These are phyloP conservation scores for Hemisphaericaspora xylanilytica DNA, from an alignment of 1,139 yeast genomes.

Conservation along the genomic window DNA sequence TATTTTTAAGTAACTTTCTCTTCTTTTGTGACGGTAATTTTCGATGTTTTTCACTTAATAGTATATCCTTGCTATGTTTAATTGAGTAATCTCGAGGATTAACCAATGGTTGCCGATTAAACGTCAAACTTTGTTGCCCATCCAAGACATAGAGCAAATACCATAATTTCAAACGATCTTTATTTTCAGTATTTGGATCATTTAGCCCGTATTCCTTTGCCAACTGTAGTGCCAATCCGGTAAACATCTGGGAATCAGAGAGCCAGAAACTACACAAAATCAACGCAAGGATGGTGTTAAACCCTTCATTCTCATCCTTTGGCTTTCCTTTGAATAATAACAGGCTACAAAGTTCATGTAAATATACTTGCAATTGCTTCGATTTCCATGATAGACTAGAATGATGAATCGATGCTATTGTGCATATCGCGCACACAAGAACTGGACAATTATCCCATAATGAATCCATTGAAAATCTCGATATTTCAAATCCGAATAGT, in stretches of 20 bases:
- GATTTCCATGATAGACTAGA: constrained; percentile 41
- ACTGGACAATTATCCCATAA: constrained; percentile 61
- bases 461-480: constrained; percentile 46
- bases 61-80: constrained; percentile 36
- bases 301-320: constrained; percentile 47
- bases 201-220: constrained; percentile 57
- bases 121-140: constrained; percentile 67
- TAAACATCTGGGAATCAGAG: constrained; percentile 61
- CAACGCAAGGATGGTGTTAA: constrained; percentile 60
- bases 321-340: constrained; percentile 44
- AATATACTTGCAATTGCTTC: constrained; percentile 36
- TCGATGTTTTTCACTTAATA: constrained; percentile 16
- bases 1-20: constrained; percentile 2
- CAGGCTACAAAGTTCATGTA: constrained; percentile 47
- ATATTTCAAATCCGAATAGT: constrained; percentile 62
- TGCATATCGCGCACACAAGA: constrained; percentile 58
- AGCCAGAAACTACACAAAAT: constrained; percentile 71
- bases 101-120: constrained; percentile 56
- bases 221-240: constrained; percentile 64
- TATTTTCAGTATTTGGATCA: constrained; percentile 29
- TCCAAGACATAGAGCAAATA: constrained; percentile 65
- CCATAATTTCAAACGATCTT: constrained; percentile 60
- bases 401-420: constrained; percentile 65
- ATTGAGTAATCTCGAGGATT: constrained; percentile 46
- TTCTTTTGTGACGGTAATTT: neutral